Conservation (phyloP, 257 asterid species). For the Euphrasia confusa region DNA sequence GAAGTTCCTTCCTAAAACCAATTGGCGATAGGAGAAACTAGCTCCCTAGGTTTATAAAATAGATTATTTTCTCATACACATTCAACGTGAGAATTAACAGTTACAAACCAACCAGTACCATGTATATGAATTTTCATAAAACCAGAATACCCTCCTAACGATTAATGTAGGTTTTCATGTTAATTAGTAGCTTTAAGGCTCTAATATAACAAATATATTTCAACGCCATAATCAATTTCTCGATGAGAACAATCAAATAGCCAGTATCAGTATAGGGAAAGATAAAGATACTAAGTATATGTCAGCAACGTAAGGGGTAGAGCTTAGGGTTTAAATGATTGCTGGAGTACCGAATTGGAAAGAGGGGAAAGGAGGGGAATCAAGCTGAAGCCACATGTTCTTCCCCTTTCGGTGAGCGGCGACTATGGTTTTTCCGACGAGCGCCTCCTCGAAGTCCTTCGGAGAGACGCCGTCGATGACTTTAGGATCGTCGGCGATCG, state of each 20-base stretch:
- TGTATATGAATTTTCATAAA: not conserved
- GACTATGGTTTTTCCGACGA: conserved; percentile 71
- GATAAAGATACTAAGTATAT: not conserved
- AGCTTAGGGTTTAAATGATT: conserved; percentile 28
- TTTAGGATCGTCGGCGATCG: conserved; percentile 72
- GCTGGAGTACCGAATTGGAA: conserved; percentile 77
- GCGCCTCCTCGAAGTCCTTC: conserved; percentile 67
- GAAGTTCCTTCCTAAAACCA: no score
- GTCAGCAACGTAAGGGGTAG: not conserved
- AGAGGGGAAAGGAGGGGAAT: conserved; percentile 91
- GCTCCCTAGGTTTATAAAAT: no score
- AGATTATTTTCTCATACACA: no score
- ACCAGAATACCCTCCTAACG: not conserved
- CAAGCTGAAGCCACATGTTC: conserved; percentile 94
- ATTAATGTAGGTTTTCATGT: conserved; percentile 12
- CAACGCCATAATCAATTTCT: not conserved
- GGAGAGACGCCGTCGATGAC: conserved; percentile 80
- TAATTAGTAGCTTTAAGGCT: conserved; percentile 13
- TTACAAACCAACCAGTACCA: not conserved
- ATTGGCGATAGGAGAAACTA: no score
- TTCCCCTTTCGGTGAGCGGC: conserved; percentile 96
- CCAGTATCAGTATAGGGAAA: not conserved
- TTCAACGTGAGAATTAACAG: not conserved
- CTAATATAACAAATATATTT: conserved; percentile 1
- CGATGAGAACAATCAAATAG: not conserved